Conservation (phyloP, 139 green algal species). For the Nannochloris sp. region DNA sequence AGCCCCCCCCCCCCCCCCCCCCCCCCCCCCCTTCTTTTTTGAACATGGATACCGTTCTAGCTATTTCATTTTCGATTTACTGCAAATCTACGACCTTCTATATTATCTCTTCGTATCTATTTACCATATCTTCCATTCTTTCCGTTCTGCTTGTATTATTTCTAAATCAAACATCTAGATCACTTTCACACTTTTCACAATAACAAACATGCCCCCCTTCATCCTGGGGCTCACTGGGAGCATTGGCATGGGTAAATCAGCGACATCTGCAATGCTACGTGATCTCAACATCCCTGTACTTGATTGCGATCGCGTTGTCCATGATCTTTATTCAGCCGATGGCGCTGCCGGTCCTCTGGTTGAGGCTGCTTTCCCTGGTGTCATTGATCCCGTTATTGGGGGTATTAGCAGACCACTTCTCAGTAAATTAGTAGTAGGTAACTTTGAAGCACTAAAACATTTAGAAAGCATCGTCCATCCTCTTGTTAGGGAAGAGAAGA, state of each 20-base stretch:
- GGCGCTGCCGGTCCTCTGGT: slow-evolving; percentile 7
- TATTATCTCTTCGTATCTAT: not conserved
- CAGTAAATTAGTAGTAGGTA: slow-evolving; percentile 14
- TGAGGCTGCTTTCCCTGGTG: not conserved
- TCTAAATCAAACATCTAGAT: too few species aligned
- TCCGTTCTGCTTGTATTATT: not conserved
- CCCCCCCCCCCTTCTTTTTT: too few species aligned
- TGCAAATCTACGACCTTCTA: too few species aligned
- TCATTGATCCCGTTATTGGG: not conserved
- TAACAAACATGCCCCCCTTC: not conserved
- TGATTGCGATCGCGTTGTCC: slow-evolving; percentile 12
- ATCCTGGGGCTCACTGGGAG: slow-evolving; percentile 7
- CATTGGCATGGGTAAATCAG: slow-evolving; percentile 14
- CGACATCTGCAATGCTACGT: not conserved
- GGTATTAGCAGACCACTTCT: slow-evolving; percentile 3
- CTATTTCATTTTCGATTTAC: too few species aligned
- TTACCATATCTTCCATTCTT: not conserved
- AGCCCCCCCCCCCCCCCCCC: too few species aligned
- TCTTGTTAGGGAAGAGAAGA: slow-evolving; percentile 49
- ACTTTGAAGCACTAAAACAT: slow-evolving; percentile 36
- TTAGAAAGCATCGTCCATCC: slow-evolving; percentile 78
- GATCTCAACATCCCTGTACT: slow-evolving; percentile 2
- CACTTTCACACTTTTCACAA: too few species aligned
- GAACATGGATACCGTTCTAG: too few species aligned
- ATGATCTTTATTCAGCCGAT: slow-evolving; percentile 2